phyloP scores from a whole-genome alignment of 2,329 filamentous ascomycete species.

The Neocucurbitaria cava region DNA sequence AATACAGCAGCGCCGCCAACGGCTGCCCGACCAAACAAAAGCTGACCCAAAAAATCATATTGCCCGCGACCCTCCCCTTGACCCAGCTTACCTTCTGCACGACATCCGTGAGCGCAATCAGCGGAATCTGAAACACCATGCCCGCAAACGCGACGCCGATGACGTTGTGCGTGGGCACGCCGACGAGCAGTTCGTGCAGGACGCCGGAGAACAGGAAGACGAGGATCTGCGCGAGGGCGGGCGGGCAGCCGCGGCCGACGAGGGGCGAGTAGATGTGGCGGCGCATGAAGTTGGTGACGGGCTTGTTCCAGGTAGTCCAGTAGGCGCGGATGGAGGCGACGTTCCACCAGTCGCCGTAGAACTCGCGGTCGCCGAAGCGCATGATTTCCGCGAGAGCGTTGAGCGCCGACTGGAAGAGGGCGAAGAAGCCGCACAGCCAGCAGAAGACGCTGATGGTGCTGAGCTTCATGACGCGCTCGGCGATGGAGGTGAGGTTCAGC shows the following conservation, averaged over 20 bases:
- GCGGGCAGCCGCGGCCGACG: slow-evolving; percentile 80
- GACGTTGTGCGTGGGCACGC: slow-evolving; percentile 92
- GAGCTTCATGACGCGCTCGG: slow-evolving; percentile 91
- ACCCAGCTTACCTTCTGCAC: slow-evolving; percentile 80
- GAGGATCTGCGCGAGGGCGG: slow-evolving; percentile 72
- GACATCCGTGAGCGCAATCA: slow-evolving; percentile 81
- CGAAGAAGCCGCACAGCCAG: slow-evolving; percentile 98
- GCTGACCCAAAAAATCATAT: slow-evolving; percentile 94
- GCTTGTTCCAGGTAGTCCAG: slow-evolving; percentile 98
- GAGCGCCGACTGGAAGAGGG: slow-evolving; percentile 89
- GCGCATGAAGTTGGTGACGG: slow-evolving; percentile 96
- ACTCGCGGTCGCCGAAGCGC: slow-evolving; percentile 89
- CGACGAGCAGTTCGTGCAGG: slow-evolving; percentile 90
- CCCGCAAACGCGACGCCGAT: slow-evolving; percentile 91
- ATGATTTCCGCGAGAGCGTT: slow-evolving; percentile 92
- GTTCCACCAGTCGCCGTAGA: slow-evolving; percentile 99
- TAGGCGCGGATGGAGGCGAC: slow-evolving; percentile 78
- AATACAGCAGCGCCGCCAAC: slow-evolving; percentile 89
- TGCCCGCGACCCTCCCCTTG: slow-evolving; percentile 81
- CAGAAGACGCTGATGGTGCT: slow-evolving; percentile 95
- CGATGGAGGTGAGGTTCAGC: slow-evolving; percentile 79
- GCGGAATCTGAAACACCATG: slow-evolving; percentile 91
- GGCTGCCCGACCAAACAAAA: slow-evolving; percentile 97
- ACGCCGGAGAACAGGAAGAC: slow-evolving; percentile 91
- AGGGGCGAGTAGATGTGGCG: slow-evolving; percentile 91